Evolutionary conservation across 768 basidiomycete species (phyloP).

Genomic region (Pulveroboletus frians): DNA sequence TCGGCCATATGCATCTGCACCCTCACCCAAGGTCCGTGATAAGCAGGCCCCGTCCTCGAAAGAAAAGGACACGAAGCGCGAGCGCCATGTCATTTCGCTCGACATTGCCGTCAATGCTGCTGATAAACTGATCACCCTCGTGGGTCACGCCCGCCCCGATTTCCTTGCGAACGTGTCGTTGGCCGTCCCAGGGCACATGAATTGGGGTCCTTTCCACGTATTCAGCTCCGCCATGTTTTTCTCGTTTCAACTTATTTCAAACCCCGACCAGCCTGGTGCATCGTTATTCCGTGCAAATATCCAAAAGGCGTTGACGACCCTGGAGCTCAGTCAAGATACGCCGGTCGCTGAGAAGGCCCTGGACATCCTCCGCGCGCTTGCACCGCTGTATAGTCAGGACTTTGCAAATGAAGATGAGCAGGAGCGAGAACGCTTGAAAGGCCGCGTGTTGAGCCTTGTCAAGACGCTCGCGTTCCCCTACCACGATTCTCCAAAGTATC

Average conservation of each 20-base stretch:
- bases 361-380: constrained; percentile 64
- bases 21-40: constrained; percentile 21
- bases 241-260: constrained; percentile 80
- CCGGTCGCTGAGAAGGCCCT: constrained; percentile 71
- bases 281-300: constrained; percentile 73
- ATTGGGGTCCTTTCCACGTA: constrained; percentile 78
- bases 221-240: constrained; percentile 89
- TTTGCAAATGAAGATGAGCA: constrained; percentile 47
- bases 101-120: constrained; percentile 74
- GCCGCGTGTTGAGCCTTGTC: constrained; percentile 58
- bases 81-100: constrained; percentile 53
- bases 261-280: constrained; percentile 75
- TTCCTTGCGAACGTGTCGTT: constrained; percentile 64
- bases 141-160: constrained; percentile 70
- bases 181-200: constrained; percentile 77
- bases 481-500: constrained; percentile 57
- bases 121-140: constrained; percentile 72
- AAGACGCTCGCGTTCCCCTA: constrained; percentile 80
- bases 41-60: constrained; percentile 30
- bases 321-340: constrained; percentile 60
- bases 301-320: constrained; percentile 57
- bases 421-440: constrained; percentile 55
- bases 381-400: constrained; percentile 67
- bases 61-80: constrained; percentile 24
- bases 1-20: constrained; percentile 57